Percentiles rank a stretch among this genome's conserved stretches.
phyloP scores from a whole-genome alignment of 352 stramenopile species.

The Globisporangium cederbergense region DNA sequence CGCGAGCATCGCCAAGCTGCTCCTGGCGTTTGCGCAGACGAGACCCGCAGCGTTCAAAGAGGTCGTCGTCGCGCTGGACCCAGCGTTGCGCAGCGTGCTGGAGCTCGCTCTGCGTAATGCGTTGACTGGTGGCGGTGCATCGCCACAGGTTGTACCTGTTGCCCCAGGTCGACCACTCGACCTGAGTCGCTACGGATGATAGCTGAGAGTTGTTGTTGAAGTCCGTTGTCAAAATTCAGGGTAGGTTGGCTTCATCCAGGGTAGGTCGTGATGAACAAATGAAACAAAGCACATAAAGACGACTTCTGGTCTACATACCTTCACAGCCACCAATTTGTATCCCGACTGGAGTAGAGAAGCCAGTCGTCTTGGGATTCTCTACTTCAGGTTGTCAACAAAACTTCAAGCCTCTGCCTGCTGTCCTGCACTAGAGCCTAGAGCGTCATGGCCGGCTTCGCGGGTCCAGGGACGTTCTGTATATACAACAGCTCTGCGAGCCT shows the following conservation, averaged over 20 bases:
- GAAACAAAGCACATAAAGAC: too few species aligned
- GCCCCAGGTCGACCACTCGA: slow-evolving; percentile 29
- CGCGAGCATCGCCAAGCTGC: slow-evolving; percentile 29
- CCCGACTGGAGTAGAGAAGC: too few species aligned
- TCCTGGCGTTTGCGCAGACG: slow-evolving; percentile 55
- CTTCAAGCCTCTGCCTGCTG: not conserved
- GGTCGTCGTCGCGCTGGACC: slow-evolving; percentile 37
- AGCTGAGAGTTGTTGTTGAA: not conserved
- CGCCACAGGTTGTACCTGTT: not conserved
- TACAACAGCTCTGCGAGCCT: slow-evolving; percentile 42
- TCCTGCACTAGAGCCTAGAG: slow-evolving; percentile 20
- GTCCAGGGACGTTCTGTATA: slow-evolving; percentile 33
- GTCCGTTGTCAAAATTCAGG: not conserved
- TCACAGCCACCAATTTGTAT: too few species aligned
- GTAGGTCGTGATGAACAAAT: too few species aligned
- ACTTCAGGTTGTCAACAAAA: not conserved
- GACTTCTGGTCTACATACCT: too few species aligned
- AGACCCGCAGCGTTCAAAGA: slow-evolving; percentile 51
- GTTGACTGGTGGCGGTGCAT: slow-evolving; percentile 25
- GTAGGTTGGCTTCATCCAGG: not conserved
- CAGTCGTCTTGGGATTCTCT: too few species aligned
- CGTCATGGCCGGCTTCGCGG: slow-evolving; percentile 36
- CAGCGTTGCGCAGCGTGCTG: slow-evolving; percentile 31
- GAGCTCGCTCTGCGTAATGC: slow-evolving; percentile 42
- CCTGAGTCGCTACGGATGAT: slow-evolving; percentile 39